Evolutionary conservation across 2,329 filamentous ascomycete species (phyloP).

Genomic region (Dactylella cylindrospora): DNA sequence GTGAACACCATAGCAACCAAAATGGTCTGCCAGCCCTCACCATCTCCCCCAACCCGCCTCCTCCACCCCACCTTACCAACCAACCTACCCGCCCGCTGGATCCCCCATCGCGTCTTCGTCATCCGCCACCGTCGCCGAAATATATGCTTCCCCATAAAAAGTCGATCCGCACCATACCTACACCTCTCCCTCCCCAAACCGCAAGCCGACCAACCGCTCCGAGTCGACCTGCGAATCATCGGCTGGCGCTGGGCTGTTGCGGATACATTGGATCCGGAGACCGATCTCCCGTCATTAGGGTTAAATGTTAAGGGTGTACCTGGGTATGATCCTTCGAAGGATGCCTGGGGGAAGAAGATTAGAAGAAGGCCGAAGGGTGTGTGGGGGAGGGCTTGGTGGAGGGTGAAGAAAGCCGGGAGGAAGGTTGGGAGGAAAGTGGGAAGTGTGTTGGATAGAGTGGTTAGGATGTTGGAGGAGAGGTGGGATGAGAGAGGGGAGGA

Average conservation of each 20-base stretch:
- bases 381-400: not conserved
- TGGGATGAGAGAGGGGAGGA: constrained; percentile 1
- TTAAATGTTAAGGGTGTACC: constrained; percentile 16
- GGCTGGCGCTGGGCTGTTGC: constrained; percentile 17
- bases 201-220: not conserved
- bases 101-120: constrained; percentile 20
- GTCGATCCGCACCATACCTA: not conserved
- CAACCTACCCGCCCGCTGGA: constrained; percentile 11
- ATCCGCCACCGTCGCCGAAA: not conserved
- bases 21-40: constrained; percentile 22
- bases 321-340: constrained; percentile 9
- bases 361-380: not conserved
- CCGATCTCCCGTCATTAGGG: not conserved
- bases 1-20: not conserved
- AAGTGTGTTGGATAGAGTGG: not conserved
- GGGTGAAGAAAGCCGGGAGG: not conserved
- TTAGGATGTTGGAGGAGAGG: not conserved
- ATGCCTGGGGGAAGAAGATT: not conserved
- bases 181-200: not conserved
- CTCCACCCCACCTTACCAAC: not conserved
- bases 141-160: constrained; percentile 11
- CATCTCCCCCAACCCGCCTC: not conserved
- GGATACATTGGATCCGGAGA: not conserved
- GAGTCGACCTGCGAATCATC: not conserved
- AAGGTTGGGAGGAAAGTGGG: not conserved